phyloP scores from a whole-genome alignment of 192 early-diverging fungal species.

The Backusella tarrabulga region DNA sequence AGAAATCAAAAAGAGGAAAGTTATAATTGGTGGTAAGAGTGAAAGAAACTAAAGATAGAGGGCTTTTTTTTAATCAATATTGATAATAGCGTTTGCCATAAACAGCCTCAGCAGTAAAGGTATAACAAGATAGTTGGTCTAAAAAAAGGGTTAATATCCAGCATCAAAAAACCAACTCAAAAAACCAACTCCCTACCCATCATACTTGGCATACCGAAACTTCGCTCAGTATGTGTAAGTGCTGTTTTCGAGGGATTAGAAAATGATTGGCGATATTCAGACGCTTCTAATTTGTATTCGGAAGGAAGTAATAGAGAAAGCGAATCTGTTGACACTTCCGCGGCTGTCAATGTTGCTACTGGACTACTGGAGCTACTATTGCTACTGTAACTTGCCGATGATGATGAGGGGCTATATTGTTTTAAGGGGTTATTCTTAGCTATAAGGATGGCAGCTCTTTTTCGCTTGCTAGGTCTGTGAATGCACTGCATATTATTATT shows the following conservation, averaged over 20 bases:
- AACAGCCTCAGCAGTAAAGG: conserved; percentile 10
- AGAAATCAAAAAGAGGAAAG: not conserved
- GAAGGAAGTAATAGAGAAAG: not conserved
- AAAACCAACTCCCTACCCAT: not conserved
- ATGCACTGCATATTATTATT: conserved; percentile 29
- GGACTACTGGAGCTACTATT: not conserved
- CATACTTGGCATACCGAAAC: not conserved
- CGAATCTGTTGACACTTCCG: not conserved
- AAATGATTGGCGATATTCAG: not conserved
- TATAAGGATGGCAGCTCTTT: not conserved
- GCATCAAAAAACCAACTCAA: not conserved
- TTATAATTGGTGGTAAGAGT: not conserved
- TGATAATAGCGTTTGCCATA: not conserved
- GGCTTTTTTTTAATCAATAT: not conserved
- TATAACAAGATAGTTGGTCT: conserved; percentile 8
- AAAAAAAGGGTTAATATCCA: not conserved
- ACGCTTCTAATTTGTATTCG: not conserved
- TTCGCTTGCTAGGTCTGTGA: conserved; percentile 15
- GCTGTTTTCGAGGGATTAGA: not conserved
- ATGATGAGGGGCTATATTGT: not conserved
- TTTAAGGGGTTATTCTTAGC: not conserved
- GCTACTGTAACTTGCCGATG: not conserved
- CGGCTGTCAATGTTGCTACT: not conserved
- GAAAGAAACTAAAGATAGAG: not conserved
- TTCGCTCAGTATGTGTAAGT: not conserved